phyloP scores from a whole-genome alignment of 2,329 filamentous ascomycete genomes.

The Colletotrichum melonis region DNA sequence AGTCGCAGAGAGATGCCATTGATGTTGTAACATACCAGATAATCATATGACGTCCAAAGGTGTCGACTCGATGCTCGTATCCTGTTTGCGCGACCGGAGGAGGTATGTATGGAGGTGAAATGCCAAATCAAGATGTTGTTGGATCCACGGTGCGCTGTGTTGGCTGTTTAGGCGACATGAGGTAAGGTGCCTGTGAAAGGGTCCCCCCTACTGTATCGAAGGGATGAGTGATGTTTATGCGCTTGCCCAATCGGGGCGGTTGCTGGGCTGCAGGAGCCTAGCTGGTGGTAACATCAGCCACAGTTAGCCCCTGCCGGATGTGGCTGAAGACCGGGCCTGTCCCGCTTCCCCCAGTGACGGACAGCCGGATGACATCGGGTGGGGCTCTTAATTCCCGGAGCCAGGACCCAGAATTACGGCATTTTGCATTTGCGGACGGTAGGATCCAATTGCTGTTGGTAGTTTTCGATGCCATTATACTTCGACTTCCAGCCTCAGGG shows the following conservation, averaged over 20 bases:
- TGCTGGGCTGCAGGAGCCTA: conserved; percentile 32
- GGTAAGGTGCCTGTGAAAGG: conserved; percentile 30
- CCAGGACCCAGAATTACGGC: conserved; percentile 1
- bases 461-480: neutral
- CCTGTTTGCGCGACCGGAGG: neutral
- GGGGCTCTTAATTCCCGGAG: neutral
- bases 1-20: neutral
- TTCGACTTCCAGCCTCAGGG: neutral
- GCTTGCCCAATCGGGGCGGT: conserved; percentile 36
- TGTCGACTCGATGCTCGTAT: neutral
- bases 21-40: conserved; percentile 14
- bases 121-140: neutral
- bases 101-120: conserved; percentile 3
- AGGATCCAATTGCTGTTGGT: neutral
- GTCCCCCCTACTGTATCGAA: conserved; percentile 7
- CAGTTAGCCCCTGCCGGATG: neutral
- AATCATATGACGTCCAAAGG: conserved; percentile 9
- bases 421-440: neutral
- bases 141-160: conserved; percentile 10
- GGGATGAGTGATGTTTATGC: conserved; percentile 32
- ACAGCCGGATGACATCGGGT: neutral
- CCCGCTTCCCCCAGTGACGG: neutral
- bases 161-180: conserved; percentile 27
- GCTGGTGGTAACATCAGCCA: conserved; percentile 13
- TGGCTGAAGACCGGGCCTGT: conserved; percentile 9